Percentiles rank a stretch among this genome's conserved stretches.
phyloP scores from a whole-genome alignment of 202 grass and related monocot species.

The Digitaria exilis region DNA sequence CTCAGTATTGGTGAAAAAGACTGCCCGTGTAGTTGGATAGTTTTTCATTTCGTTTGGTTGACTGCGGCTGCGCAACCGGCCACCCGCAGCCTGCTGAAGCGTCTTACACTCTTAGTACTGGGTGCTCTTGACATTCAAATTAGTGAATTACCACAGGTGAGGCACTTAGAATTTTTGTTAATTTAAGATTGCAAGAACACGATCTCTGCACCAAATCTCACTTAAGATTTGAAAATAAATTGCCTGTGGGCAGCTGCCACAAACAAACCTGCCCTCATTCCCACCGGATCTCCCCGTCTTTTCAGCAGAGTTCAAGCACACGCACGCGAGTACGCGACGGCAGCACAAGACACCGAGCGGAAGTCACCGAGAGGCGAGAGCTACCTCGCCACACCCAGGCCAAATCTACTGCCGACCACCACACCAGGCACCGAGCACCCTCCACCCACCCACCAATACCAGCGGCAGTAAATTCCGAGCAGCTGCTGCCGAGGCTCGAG shows the following conservation, averaged over 20 bases:
- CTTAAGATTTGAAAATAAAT: background rate
- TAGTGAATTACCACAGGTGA: background rate
- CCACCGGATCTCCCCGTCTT: background rate
- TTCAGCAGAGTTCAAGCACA: background rate
- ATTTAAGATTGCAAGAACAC: background rate
- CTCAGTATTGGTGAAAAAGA: no score
- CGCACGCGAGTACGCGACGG: constrained; percentile 16
- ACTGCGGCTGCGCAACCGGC: no score
- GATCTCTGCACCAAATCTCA: background rate
- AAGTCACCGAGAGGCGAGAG: no score
- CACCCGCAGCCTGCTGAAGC: no score
- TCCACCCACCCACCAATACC: constrained; percentile 40
- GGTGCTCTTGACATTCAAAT: background rate
- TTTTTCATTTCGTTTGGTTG: no score
- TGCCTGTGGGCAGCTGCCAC: background rate
- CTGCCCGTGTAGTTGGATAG: no score
- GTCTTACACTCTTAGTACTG: no score
- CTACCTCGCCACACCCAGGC: background rate
- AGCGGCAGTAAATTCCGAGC: constrained; percentile 64
- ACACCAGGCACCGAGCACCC: background rate
- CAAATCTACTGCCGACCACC: constrained; percentile 45
- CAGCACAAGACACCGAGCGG: background rate
- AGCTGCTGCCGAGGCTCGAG: constrained; percentile 15
- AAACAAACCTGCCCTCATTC: background rate
- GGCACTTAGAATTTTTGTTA: background rate